Conservation (phyloP, 768 basidiomycete species). For the Termitomyces sp. region DNA sequence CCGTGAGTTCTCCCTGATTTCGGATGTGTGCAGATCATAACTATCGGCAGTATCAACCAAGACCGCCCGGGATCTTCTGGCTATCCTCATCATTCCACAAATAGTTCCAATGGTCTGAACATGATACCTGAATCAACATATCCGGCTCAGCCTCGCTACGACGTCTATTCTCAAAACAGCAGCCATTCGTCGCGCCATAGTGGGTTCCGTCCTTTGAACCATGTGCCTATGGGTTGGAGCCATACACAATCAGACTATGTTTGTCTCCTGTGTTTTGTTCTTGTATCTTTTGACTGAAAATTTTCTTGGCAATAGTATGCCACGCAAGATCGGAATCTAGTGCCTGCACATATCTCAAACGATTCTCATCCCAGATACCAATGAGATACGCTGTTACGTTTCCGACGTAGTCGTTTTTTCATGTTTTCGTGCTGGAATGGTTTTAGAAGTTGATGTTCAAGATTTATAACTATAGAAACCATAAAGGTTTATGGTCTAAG, state of each 20-base stretch:
- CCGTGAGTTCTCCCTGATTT: slow-evolving; percentile 31
- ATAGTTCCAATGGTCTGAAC: slow-evolving; percentile 36
- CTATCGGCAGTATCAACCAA: slow-evolving; percentile 11
- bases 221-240: slow-evolving; percentile 47
- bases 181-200: slow-evolving; percentile 34
- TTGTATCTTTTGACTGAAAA: neutral
- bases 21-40: slow-evolving; percentile 4
- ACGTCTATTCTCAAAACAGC: slow-evolving; percentile 36
- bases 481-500: neutral
- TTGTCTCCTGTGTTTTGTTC: slow-evolving; percentile 21
- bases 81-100: slow-evolving; percentile 39
- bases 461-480: neutral
- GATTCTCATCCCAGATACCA: slow-evolving; percentile 41
- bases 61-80: slow-evolving; percentile 33
- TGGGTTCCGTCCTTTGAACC: slow-evolving; percentile 46
- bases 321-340: slow-evolving; percentile 28
- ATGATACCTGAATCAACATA: slow-evolving; percentile 59
- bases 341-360: slow-evolving; percentile 29
- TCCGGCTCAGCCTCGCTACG: slow-evolving; percentile 47
- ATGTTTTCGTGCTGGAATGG: neutral
- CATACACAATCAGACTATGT: slow-evolving; percentile 52
- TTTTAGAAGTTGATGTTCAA: neutral
- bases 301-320: slow-evolving; percentile 18
- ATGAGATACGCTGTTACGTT: slow-evolving; percentile 15
- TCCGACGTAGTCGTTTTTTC: neutral